Percentiles rank a stretch among this genome's conserved stretches.
Evolutionary conservation across 192 early-diverging fungal species (phyloP).

Genomic region (Blastocladiella britannica): DNA sequence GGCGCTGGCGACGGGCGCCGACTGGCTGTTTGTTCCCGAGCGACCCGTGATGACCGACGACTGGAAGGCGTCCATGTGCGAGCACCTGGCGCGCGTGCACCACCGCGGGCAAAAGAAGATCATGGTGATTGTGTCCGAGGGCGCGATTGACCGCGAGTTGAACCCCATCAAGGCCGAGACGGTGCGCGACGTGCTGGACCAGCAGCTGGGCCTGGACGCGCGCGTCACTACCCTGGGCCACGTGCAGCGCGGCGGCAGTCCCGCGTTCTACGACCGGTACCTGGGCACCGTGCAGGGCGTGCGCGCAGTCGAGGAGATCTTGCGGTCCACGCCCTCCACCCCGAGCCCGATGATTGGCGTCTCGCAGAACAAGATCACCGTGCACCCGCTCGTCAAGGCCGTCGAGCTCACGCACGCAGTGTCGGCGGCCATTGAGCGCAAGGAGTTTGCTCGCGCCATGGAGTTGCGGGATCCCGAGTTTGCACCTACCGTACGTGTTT

Average conservation of each 20-base stretch:
- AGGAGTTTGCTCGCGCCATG: conserved; percentile 80
- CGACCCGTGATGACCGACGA: conserved; percentile 64
- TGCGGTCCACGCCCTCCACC: conserved; percentile 56
- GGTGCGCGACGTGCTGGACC: conserved; percentile 59
- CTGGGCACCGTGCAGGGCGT: conserved; percentile 85
- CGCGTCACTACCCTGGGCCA: conserved; percentile 88
- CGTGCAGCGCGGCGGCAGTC: conserved; percentile 82
- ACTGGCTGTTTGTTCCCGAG: conserved; percentile 92
- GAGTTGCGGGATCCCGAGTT: conserved; percentile 73
- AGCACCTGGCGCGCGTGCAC: conserved; percentile 48
- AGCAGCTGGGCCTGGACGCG: conserved; percentile 66
- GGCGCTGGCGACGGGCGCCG: conserved; percentile 70
- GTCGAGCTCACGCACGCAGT: conserved; percentile 76
- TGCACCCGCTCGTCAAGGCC: conserved; percentile 74
- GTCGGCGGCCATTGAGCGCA: conserved; percentile 52
- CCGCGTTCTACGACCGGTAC: conserved; percentile 76
- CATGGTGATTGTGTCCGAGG: conserved; percentile 89
- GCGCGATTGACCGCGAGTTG: conserved; percentile 73
- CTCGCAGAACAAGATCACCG: conserved; percentile 67
- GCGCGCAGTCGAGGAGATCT: conserved; percentile 80
- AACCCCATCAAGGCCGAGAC: conserved; percentile 72
- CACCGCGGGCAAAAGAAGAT: conserved; percentile 72
- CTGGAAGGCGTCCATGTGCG: conserved; percentile 80
- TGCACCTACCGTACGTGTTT: too few species aligned
- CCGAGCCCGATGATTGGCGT: conserved; percentile 91